Percentiles rank a stretch among this genome's conserved stretches.
phyloP scores from a whole-genome alignment of 2,329 filamentous ascomycete species.

The Aspergillus amoenus region DNA sequence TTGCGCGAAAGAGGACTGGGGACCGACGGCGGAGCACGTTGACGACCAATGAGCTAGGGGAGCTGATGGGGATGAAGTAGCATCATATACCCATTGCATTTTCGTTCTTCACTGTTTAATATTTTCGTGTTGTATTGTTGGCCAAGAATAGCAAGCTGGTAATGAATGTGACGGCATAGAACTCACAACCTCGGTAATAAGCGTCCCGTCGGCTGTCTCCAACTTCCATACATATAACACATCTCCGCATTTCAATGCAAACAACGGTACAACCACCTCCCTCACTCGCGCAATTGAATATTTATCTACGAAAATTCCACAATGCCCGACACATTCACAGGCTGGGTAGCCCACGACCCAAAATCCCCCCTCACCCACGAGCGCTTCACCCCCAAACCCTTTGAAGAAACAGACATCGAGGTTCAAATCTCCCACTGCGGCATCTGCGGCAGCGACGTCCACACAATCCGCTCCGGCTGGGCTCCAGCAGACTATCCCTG shows the following conservation, averaged over 20 bases:
- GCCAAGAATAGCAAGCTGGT: not conserved
- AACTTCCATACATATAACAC: not conserved
- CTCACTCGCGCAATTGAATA: not conserved
- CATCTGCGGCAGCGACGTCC: conserved; percentile 64
- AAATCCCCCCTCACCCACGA: conserved; percentile 33
- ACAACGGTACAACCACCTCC: not conserved
- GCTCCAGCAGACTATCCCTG: conserved; percentile 44
- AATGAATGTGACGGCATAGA: conserved; percentile 4
- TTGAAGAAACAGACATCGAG: conserved; percentile 63
- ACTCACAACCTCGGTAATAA: conserved; percentile 9
- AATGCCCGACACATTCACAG: conserved; percentile 35
- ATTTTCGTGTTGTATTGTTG: conserved; percentile 1
- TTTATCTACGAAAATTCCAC: not conserved
- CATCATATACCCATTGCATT: conserved; percentile 12
- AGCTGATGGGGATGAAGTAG: conserved; percentile 34
- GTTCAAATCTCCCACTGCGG: conserved; percentile 66
- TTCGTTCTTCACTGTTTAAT: conserved; percentile 1
- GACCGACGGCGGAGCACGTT: conserved; percentile 45
- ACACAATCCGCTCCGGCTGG: conserved; percentile 56
- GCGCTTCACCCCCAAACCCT: conserved; percentile 42
- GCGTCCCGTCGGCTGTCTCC: not conserved
- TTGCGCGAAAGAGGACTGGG: conserved; percentile 25
- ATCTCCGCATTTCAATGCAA: not conserved
- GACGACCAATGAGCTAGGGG: conserved; percentile 45
- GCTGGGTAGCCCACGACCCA: conserved; percentile 41